Base-by-base conservation (phyloP, 1,284 basidiomycete genomes). In the Tilletia horrida region DNA sequence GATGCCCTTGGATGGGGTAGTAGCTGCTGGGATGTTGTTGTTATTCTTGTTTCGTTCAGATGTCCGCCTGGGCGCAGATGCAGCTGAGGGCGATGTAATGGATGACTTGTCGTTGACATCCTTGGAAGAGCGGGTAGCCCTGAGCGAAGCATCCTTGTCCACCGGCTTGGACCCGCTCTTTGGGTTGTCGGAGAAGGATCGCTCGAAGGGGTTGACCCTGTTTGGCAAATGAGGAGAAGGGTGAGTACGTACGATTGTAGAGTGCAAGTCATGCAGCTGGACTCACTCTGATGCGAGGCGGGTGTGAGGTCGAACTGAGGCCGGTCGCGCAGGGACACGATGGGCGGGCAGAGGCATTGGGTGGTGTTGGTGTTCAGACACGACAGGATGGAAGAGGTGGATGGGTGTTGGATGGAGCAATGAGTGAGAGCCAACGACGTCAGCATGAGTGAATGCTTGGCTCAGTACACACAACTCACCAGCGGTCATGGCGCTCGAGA, bases 121-220 rank as follows among this genome's bases (percentile, higher is more conserved):
- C 69, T 65, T 71, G 62, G 68, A 43, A 65, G 55, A 71, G 62
- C 65, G 13, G n/a, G 27, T 18, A 29, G 69, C 70, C 64, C 47
- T 13, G 35, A 35, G 31, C 11, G 35, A 11, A 25, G 67, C 73
- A 18, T 14, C 18, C 40, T 74, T 74, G 52, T 67, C 31, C 40
- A 70, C 69, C 52, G 50, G 18, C 40, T 73, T 69, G 63, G 72
- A 69, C 3, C 73, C 71, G 57, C 68, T 69, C 78, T 74, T 81
- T 77, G 77, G 63, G 78, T 77, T 74, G 86, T 85, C 76, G 85
- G 88, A 88, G 83, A 97, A 97, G 64, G 91, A 94, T 83, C 93
- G 91, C 81, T 97, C 94, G 80, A 97, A 97, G 0, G 94, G 94
- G 81, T 97, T 97, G 16, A 59, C 55, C 55, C 55, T 59, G 31